These are phyloP conservation scores for Cardamine chenopodiifolia DNA, from an alignment of 345 rosid species.

Conservation along the genomic window DNA sequence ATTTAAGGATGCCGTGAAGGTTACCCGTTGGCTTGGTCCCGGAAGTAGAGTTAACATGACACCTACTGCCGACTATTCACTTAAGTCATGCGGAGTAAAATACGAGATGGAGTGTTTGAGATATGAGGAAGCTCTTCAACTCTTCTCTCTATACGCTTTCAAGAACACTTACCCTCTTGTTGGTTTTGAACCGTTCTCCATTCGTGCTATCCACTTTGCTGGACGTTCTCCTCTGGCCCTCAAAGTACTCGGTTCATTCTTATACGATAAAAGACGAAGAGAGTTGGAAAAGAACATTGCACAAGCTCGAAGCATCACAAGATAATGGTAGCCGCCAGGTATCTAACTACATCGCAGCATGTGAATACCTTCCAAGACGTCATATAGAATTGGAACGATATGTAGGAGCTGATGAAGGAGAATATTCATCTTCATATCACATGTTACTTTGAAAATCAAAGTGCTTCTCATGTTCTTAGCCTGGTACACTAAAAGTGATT, in stretches of 20 bases:
- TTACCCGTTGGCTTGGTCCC: background rate
- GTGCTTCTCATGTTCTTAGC: background rate
- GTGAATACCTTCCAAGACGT: constrained; percentile 6
- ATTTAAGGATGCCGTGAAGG: background rate
- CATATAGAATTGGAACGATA: background rate
- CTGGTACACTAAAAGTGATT: background rate
- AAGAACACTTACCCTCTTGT: background rate
- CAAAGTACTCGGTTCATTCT: background rate
- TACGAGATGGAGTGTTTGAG: constrained; percentile 18
- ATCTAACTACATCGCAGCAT: background rate
- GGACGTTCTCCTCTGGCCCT: constrained; percentile 7
- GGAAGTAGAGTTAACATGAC: constrained; percentile 25
- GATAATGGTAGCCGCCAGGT: background rate
- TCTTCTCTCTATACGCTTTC: constrained; percentile 5
- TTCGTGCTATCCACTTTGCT: constrained; percentile 4
- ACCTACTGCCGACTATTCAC: background rate
- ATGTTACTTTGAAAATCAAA: constrained; percentile 17
- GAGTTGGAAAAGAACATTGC: constrained; percentile 1
- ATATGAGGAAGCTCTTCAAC: constrained; percentile 17
- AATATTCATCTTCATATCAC: background rate
- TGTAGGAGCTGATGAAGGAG: background rate
- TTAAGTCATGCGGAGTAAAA: background rate
- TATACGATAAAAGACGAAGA: background rate
- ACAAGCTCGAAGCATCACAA: constrained; percentile 2
- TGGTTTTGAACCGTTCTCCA: background rate